A percentile compares a stretch with the other conserved stretches of the same genome.
These are phyloP conservation scores for Hydnum rufescens DNA, from an alignment of 768 basidiomycete species.

Conservation along the genomic window DNA sequence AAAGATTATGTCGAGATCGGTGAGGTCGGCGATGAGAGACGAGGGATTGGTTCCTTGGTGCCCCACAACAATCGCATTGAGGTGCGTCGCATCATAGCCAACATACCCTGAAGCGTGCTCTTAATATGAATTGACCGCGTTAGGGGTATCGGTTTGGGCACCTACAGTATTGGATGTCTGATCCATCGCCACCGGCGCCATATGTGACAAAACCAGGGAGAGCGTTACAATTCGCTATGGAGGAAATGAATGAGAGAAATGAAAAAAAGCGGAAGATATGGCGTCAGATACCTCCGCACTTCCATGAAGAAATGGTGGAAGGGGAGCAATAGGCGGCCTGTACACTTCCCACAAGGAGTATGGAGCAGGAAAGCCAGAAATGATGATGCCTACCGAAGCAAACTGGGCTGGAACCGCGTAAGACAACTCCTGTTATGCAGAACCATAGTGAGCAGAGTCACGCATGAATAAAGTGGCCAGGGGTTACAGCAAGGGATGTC, in stretches of 20 bases:
- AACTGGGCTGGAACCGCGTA: not conserved
- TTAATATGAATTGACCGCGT: not conserved
- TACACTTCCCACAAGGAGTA: not conserved
- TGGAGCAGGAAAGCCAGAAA: not conserved
- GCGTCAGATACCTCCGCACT: not conserved
- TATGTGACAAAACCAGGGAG: not conserved
- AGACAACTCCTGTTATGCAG: not conserved
- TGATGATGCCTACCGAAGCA: not conserved
- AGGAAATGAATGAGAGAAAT: not conserved
- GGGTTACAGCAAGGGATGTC: no score
- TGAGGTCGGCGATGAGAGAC: constrained; percentile 21
- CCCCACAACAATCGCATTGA: not conserved
- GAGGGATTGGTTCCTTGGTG: not conserved
- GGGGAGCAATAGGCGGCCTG: not conserved
- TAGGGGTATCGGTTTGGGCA: not conserved
- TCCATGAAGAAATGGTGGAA: not conserved
- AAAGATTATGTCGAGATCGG: constrained; percentile 27
- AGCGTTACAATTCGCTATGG: not conserved
- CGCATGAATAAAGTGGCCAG: no score
- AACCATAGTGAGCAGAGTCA: no score
- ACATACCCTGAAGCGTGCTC: not conserved
- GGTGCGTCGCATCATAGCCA: not conserved
- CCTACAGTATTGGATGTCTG: not conserved
- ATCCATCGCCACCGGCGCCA: constrained; percentile 1
- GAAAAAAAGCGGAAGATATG: not conserved